Base-by-base conservation (phyloP, 208 protist species). In the Phytomonas sp. region DNA sequence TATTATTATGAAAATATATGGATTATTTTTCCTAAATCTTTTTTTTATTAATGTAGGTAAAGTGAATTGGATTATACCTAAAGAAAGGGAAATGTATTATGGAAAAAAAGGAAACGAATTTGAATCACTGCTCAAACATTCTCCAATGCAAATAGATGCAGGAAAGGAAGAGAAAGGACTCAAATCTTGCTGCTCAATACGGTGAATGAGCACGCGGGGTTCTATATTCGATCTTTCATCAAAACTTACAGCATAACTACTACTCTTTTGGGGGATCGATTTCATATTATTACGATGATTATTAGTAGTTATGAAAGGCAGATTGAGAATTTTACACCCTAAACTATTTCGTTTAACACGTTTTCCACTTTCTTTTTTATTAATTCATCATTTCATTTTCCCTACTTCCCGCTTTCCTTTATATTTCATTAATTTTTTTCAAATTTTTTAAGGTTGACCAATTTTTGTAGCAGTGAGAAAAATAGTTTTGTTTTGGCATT, bases 371-470 rank as follows among this genome's bases (percentile, higher is more conserved):
- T 13, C 60, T 31, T 29, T 4, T 31, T 6, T 36, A 56, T 72
- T 72, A 51, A 33, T 71, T 46, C 53, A 28, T 73, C 31, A 56
- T 34, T 43, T 60, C 66, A 20, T 72, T 69, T 36, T 73, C 7
- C 29, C 7, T 68, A 53, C 51, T 70, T 30, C 53, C 64, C 51
- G 23, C 62, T 71, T 66, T 66, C 26, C 62, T 70, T 73, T 73
- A 26, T n/a, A 15, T 37, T 17, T 70, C 53, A 60, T 70, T 7
- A 69, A 37, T 72, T 77, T 80, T 9, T 46, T 46, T 46, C 11
- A 1, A 46, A 46, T 46, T 20, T 46, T 8, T 46, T 20, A 17
- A 9, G 11, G 11, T 46, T 3, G 15, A 1, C 2, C 40, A 46
- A 46, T 46, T 9, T 40, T 1, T 46, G 2, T 23, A 20, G 7